phyloP scores from a whole-genome alignment of 2,329 filamentous ascomycete species.

The Ustulina deusta region DNA sequence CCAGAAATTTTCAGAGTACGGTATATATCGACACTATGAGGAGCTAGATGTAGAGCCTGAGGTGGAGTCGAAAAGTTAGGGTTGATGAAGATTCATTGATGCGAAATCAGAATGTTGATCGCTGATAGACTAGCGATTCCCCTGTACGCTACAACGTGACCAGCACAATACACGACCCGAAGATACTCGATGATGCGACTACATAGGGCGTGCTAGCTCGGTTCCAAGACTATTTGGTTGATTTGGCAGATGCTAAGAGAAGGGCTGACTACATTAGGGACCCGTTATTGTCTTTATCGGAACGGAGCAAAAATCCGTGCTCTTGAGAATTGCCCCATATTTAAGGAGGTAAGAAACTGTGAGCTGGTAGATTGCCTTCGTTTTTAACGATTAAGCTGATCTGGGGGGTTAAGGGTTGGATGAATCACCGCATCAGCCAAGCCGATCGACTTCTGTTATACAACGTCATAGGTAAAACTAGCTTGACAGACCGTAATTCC shows the following conservation, averaged over 20 bases:
- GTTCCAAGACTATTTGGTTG: not conserved
- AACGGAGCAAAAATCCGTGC: not conserved
- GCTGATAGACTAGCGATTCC: not conserved
- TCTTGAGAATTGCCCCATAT: not conserved
- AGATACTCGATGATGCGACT: not conserved
- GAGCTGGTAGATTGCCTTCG: too few relatives aligned
- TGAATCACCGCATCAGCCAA: too few relatives aligned
- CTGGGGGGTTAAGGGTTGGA: too few relatives aligned
- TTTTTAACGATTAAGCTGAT: too few relatives aligned
- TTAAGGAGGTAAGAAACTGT: not conserved
- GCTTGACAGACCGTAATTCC: too few relatives aligned
- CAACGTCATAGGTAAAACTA: too few relatives aligned
- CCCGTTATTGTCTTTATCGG: not conserved
- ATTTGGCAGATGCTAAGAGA: not conserved
- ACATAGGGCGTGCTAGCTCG: not conserved
- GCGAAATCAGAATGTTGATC: not conserved
- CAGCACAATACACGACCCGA: not conserved
- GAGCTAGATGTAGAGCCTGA: constrained; percentile 68
- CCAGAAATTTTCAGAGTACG: constrained; percentile 66
- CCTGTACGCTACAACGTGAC: not conserved
- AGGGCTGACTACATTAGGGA: not conserved
- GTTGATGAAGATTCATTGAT: not conserved
- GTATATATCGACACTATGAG: constrained; percentile 77
- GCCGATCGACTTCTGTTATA: too few relatives aligned
- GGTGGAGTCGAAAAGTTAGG: not conserved